Evolutionary conservation across 176 grass and related monocot genomes (phyloP).

Genomic region (Lolium perenne): DNA sequence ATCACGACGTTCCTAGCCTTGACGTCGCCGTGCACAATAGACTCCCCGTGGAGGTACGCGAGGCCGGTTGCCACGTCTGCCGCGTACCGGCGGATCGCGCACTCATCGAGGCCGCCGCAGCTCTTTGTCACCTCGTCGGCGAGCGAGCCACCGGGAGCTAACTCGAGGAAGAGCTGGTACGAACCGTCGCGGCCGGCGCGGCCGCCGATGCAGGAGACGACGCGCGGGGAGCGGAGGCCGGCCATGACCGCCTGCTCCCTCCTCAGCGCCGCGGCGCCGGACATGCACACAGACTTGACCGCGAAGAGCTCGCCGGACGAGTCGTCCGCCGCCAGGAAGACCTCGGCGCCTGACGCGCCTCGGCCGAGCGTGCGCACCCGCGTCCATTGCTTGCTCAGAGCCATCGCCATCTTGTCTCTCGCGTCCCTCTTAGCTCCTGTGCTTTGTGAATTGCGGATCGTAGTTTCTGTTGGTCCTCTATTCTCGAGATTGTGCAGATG

Average conservation of each 20-base stretch:
- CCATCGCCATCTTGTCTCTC: background rate
- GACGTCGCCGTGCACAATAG: constrained; percentile 70
- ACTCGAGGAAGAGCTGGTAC: no score
- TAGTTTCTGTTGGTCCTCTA: no score
- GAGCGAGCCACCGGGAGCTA: no score
- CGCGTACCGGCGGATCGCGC: background rate
- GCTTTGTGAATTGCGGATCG: background rate
- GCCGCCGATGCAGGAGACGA: no score
- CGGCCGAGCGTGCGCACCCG: no score
- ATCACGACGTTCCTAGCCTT: constrained; percentile 76
- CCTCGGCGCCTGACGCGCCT: constrained; percentile 48
- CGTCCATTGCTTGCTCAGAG: background rate
- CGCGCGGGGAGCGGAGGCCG: no score
- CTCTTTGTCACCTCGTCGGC: background rate
- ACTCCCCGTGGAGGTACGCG: constrained; percentile 55
- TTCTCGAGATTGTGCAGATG: no score
- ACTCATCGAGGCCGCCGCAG: constrained; percentile 44
- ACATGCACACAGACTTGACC: constrained; percentile 35
- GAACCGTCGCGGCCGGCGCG: no score
- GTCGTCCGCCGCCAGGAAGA: constrained; percentile 53
- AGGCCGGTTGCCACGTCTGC: constrained; percentile 61
- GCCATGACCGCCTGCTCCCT: no score
- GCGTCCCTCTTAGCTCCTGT: background rate
- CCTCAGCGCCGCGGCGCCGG: no score
- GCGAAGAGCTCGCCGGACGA: constrained; percentile 53